phyloP scores from a whole-genome alignment of 2,329 filamentous ascomycete species.

The Botrytis deweyae region DNA sequence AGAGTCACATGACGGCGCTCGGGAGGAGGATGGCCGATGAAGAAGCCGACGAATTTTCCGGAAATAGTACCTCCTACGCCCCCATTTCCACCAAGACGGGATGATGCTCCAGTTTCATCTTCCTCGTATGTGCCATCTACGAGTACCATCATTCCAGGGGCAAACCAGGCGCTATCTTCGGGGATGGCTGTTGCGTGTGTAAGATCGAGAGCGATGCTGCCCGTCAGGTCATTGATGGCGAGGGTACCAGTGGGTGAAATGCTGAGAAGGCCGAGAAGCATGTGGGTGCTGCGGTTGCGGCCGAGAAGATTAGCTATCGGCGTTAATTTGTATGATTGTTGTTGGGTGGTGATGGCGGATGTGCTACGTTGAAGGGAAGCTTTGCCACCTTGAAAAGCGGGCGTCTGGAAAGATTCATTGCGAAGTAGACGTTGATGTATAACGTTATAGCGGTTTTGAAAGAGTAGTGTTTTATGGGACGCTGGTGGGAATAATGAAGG shows the following conservation, averaged over 20 bases:
- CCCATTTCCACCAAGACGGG: constrained; percentile 70
- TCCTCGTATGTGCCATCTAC: constrained; percentile 97
- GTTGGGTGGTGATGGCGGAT: constrained; percentile 51
- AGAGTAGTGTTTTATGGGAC: constrained; percentile 78
- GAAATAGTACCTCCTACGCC: constrained; percentile 89
- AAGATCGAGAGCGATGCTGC: constrained; percentile 82
- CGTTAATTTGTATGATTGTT: constrained; percentile 81
- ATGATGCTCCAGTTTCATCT: constrained; percentile 70
- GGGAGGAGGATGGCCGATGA: constrained; percentile 86
- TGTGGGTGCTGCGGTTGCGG: constrained; percentile 78
- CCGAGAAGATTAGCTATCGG: constrained; percentile 76
- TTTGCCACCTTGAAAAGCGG: constrained; percentile 64
- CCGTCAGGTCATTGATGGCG: constrained; percentile 81
- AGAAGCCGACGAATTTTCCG: constrained; percentile 88
- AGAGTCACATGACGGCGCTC: constrained; percentile 80
- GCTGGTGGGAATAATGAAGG: constrained; percentile 73
- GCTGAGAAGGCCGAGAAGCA: constrained; percentile 81
- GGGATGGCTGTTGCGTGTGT: constrained; percentile 79
- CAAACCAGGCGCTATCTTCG: constrained; percentile 85
- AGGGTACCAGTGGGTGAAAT: constrained; percentile 79
- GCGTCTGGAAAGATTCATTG: constrained; percentile 89
- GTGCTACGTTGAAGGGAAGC: constrained; percentile 57
- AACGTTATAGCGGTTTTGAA: constrained; percentile 87
- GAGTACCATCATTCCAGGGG: constrained; percentile 92
- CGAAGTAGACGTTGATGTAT: constrained; percentile 89